Conservation (phyloP, 1,284 basidiomycete species). For the Termitomyces sp. region DNA sequence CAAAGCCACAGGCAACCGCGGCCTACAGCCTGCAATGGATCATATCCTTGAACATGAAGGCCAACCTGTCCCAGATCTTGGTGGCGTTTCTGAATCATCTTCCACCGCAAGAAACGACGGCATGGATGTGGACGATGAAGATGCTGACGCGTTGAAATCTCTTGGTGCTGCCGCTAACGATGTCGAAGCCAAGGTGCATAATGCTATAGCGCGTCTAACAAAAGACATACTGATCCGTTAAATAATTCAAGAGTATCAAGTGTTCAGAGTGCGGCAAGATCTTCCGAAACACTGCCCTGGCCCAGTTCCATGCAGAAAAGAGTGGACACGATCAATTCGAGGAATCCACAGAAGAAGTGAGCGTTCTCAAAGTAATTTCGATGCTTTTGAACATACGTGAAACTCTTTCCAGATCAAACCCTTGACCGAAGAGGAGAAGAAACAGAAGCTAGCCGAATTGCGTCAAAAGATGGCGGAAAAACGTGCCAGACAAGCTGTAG, state of each 20-base stretch:
- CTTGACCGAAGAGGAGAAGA: constrained; percentile 92
- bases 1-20: constrained; percentile 72
- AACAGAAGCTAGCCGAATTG: constrained; percentile 75
- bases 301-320: constrained; percentile 93
- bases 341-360: constrained; percentile 90
- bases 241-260: constrained; percentile 56
- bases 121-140: constrained; percentile 62
- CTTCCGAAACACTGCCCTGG: constrained; percentile 84
- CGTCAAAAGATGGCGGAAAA: constrained; percentile 76
- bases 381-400: not conserved
- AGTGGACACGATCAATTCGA: constrained; percentile 93
- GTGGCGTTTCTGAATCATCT: constrained; percentile 24
- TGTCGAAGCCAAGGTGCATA: constrained; percentile 58
- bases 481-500: constrained; percentile 60
- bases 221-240: not conserved
- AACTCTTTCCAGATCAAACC: constrained; percentile 66
- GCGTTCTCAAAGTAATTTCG: constrained; percentile 11
- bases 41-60: constrained; percentile 76
- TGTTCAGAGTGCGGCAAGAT: constrained; percentile 80
- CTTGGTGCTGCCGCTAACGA: constrained; percentile 42
- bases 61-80: constrained; percentile 64
- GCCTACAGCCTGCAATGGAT: constrained; percentile 87
- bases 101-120: constrained; percentile 27
- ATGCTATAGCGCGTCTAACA: not conserved
- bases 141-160: constrained; percentile 56